Conservation (phyloP, 2,329 filamentous ascomycete species). For the Penicillium digitatum region DNA sequence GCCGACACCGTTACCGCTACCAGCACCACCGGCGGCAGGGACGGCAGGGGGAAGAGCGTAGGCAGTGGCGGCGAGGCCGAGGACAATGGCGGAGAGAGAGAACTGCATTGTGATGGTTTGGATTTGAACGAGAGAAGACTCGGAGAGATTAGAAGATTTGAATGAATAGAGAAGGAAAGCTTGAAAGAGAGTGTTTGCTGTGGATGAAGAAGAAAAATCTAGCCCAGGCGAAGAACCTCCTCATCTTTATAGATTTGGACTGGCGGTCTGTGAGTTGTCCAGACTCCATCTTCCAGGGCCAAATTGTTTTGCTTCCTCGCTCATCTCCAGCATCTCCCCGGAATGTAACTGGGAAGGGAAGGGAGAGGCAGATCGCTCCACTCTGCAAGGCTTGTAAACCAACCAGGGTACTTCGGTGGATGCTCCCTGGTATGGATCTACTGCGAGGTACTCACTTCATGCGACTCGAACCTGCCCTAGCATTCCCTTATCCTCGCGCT, state of each 20-base stretch:
- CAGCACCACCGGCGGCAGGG: slow-evolving; percentile 20
- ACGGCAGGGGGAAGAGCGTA: slow-evolving; percentile 28
- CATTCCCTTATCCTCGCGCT: slow-evolving; percentile 14
- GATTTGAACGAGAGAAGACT: slow-evolving; percentile 28
- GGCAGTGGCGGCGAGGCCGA: slow-evolving; percentile 35
- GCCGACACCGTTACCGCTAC: slow-evolving; percentile 23
- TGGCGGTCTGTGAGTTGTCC: slow-evolving; percentile 21
- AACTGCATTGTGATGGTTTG: slow-evolving; percentile 40
- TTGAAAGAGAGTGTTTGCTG: slow-evolving; percentile 30
- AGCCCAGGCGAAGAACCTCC: slow-evolving; percentile 18
- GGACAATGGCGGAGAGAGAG: slow-evolving; percentile 31
- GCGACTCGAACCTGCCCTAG: slow-evolving; percentile 3
- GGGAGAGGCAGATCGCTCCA: slow-evolving; percentile 15
- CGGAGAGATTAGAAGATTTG: slow-evolving; percentile 13
- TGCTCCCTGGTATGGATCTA: slow-evolving; percentile 28
- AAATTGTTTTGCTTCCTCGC: slow-evolving; percentile 10
- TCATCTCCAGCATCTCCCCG: slow-evolving; percentile 16
- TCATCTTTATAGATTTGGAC: slow-evolving; percentile 34
- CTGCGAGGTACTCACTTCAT: slow-evolving; percentile 13
- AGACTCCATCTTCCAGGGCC: slow-evolving; percentile 6
- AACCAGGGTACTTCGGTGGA: slow-evolving; percentile 4
- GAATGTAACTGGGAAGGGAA: slow-evolving; percentile 33
- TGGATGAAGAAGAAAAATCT: slow-evolving; percentile 30
- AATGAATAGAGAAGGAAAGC: slow-evolving; percentile 22
- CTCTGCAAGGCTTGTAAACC: slow-evolving; percentile 7